phyloP scores from a whole-genome alignment of 257 asterid species.

The Cinchona pubescens region DNA sequence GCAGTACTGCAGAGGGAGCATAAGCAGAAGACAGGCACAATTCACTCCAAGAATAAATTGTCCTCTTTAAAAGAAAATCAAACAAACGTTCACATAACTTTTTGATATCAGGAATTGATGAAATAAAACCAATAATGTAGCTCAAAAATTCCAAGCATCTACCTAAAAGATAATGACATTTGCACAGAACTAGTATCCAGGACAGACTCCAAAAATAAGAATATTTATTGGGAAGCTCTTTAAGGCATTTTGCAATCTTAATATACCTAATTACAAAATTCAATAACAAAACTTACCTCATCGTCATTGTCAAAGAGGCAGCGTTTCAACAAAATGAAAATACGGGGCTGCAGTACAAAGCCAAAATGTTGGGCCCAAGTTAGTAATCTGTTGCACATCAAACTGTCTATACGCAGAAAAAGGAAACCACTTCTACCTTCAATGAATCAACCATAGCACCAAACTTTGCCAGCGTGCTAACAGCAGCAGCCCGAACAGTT shows the following conservation, averaged over 20 bases:
- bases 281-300: constrained; percentile 59
- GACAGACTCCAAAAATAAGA: not conserved
- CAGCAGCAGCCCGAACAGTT: constrained; percentile 94
- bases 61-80: not conserved
- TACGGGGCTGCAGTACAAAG: constrained; percentile 74
- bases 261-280: not conserved
- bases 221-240: not conserved
- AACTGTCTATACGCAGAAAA: constrained; percentile 10
- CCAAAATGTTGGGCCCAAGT: constrained; percentile 11
- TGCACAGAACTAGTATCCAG: not conserved
- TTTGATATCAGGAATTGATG: constrained; percentile 1
- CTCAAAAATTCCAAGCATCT: not conserved
- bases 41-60: not conserved
- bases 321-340: constrained; percentile 70
- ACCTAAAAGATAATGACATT: not conserved
- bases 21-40: not conserved
- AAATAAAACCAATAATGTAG: not conserved
- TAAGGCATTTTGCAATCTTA: not conserved
- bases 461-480: constrained; percentile 88
- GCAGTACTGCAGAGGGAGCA: no score
- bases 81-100: not conserved
- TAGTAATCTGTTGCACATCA: constrained; percentile 18
- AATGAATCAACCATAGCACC: constrained; percentile 83
- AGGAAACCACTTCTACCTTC: constrained; percentile 48
- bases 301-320: constrained; percentile 89